Evolutionary conservation across 768 basidiomycete species (phyloP), one percentile per base, ranked within the genome.

Genomic region (Suillus variegatus): DNA sequence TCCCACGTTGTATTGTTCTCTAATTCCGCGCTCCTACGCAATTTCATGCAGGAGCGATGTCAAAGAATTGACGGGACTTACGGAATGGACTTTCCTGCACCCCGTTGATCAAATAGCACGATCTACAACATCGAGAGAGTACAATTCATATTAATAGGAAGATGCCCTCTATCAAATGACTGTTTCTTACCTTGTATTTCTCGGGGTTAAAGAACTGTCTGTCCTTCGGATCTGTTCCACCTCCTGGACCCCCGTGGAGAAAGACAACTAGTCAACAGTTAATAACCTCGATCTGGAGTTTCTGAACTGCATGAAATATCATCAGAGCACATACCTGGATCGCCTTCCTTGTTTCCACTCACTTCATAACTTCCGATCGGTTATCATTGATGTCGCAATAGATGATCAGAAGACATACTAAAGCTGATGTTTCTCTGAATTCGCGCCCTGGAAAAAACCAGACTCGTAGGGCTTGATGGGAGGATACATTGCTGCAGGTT

Each of bases 1-100:
- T 94, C 90, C 93, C 93, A 95, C 6, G 95, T 97, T 2, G 94
- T 97, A 77, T 98, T 98, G 60, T 95, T 90, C 69, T 92, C 89
- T 2, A 90, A 76, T 40, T 77, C 90, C 9, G 95, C 94, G 63
- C 74, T 84, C 76, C 92, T 94, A 70, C n/a, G 63, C n/a, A 65
- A 41, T 63, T 64, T 20, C 60, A 67, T 61, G 51, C 62, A 62
- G 35, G 64, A 28, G 52, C 28, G 18, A 52, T 36, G 40, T 38
- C 57, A 47, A 35, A 1, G 18, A 12, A 60, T n/a, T 12, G 38
- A 41, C 0, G 7, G 36, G 43, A 81, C 88, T 67, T 75, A 93
- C 87, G 95, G 95, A 0, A 84, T 92, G 20, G 92, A 94, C 71
- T 93, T 90, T 22, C 96, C 96, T 18, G 91, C 76, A 18, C 96